Evolutionary conservation across 495 filamentous ascomycete species (phyloP), one percentile per base, ranked within the genome.

Genomic region (Talaromyces adpressus): DNA sequence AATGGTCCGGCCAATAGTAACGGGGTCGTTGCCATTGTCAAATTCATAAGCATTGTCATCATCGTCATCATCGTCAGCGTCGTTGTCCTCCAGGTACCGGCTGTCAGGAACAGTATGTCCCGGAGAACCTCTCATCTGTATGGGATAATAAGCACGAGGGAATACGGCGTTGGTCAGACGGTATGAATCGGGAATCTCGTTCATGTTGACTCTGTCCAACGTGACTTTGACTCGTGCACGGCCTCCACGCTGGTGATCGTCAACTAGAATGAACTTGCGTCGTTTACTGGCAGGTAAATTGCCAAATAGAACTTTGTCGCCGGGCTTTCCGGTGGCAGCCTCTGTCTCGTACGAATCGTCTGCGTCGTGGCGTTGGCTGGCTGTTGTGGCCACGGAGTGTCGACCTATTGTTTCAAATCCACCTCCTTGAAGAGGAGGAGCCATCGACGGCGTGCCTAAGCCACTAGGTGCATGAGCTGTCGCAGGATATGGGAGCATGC

Each of bases 261-360:
- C 91, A 23, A 98, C 92, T 3, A 97, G 84, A 67, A 98, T 96
- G 72, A 98, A 98, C 72, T 96, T 98, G 66, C 93, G 88, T 61
- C 89, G 90, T 75, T 95, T 97, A 59, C 86, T 85, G 60, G 91
- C 90, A 1, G 93, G 93, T 25, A 96, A 81, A 58, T 91, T 87
- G 57, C 91, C 89, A 72, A 96, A 97, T 16, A 98, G 82, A 9
- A 86, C 85, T 6, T 82, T 81, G 20, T 84, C 86, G 57, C 57
- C 72, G 12, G 79, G 73, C 56, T 79, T 77, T 4, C 16, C n/a
- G 9, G 27, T 58, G 12, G 23, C 36, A 16, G 9, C 41, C 56
- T 54, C 82, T 75, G 23, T 82, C 76, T 82, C 76, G 7, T 80
- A 71, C 18, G 74, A 69, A 62, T 73, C 66, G 18, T 70, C 65